Percentiles rank a stretch among this genome's conserved stretches.
Evolutionary conservation across 1,284 basidiomycete species (phyloP).

Genomic region (Leccinum subrobustum): DNA sequence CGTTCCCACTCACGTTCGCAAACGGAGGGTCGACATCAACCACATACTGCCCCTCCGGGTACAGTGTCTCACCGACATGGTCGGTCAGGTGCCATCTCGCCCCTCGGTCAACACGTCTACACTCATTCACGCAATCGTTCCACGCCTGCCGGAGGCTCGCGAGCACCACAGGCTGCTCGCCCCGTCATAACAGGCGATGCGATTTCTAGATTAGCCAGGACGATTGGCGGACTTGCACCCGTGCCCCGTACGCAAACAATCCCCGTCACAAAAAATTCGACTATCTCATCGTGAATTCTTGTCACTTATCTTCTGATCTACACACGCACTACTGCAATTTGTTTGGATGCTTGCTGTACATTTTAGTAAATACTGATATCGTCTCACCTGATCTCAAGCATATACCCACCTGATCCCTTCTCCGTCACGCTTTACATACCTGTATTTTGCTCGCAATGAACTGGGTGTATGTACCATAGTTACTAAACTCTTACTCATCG

Average conservation of each 20-base stretch:
- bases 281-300: conserved; percentile 23
- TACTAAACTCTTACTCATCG: conserved; percentile 16
- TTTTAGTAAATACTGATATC: conserved; percentile 15
- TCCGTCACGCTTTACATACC: conserved; percentile 19
- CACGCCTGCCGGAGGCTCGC: conserved; percentile 45
- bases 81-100: conserved; percentile 41
- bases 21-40: conserved; percentile 45
- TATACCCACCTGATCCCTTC: conserved; percentile 27
- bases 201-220: conserved; percentile 58
- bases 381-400: conserved; percentile 16
- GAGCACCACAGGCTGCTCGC: conserved; percentile 47
- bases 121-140: conserved; percentile 61
- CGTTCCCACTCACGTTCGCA: conserved; percentile 49
- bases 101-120: conserved; percentile 34
- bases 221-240: conserved; percentile 46
- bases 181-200: conserved; percentile 70
- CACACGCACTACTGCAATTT: conserved; percentile 10
- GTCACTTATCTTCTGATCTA: conserved; percentile 11
- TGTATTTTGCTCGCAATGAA: conserved; percentile 21
- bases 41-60: conserved; percentile 25
- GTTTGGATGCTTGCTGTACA: conserved; percentile 14
- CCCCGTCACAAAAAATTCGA: conserved; percentile 29
- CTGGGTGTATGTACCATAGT: conserved; percentile 24
- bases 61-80: conserved; percentile 33
- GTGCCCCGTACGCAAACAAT: conserved; percentile 29